Evolutionary conservation across 306 rosid species (phyloP).

Genomic region (Ammopiptanthus mongolicus): DNA sequence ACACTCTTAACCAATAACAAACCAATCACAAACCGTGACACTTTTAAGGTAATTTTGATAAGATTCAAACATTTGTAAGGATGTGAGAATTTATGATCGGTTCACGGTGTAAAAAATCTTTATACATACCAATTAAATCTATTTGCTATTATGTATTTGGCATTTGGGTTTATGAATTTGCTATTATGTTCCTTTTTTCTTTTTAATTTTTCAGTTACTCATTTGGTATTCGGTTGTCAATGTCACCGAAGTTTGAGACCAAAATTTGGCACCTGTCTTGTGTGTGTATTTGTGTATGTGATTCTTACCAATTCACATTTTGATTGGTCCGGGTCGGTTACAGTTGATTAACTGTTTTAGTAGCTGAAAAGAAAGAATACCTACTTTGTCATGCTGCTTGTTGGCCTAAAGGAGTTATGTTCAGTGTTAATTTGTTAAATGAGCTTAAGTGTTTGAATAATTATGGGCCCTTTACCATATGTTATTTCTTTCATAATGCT

Average conservation of each 20-base stretch:
- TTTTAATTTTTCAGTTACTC: not conserved
- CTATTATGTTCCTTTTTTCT: not conserved
- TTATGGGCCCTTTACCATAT: not conserved
- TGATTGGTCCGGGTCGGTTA: not conserved
- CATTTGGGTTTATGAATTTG: not conserved
- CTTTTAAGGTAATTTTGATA: no score
- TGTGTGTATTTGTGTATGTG: not conserved
- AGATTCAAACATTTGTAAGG: no score
- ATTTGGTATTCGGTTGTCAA: not conserved
- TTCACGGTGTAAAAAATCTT: no score
- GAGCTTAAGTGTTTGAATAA: constrained; percentile 7
- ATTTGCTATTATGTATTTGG: not conserved
- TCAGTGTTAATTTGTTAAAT: not conserved
- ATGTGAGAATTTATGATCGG: no score
- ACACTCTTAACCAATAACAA: no score
- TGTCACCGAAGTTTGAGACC: not conserved
- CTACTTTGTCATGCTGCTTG: not conserved
- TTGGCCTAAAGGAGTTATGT: not conserved
- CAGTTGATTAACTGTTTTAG: not conserved
- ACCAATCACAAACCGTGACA: no score
- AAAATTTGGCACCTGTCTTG: not conserved
- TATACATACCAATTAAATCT: no score
- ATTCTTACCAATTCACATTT: not conserved
- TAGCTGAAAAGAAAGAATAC: not conserved
- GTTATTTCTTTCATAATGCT: constrained; percentile 14